Evolutionary conservation across 2,329 filamentous ascomycete genomes (phyloP).

Genomic region (Immersiporthe knoxdaviesiana): DNA sequence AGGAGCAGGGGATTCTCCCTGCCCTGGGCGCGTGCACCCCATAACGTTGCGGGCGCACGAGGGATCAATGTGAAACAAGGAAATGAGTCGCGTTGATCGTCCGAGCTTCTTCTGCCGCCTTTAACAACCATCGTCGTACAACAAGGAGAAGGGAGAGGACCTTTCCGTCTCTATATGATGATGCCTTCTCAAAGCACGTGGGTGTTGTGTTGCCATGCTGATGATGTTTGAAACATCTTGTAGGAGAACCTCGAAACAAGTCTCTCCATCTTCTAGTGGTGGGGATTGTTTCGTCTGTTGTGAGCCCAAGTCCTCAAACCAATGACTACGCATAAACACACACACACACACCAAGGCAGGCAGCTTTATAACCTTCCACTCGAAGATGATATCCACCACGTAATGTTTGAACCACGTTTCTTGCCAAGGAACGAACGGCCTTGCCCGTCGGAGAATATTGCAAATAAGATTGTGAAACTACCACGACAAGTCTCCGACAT

Average conservation of each 20-base stretch:
- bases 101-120: not conserved
- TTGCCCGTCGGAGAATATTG: not conserved
- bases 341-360: not conserved
- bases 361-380: not conserved
- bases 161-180: not conserved
- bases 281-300: not conserved
- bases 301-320: not conserved
- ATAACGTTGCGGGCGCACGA: not conserved
- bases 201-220: not conserved
- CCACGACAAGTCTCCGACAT: not conserved
- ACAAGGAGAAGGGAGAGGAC: not conserved
- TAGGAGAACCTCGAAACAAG: not conserved
- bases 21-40: not conserved
- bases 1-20: not conserved
- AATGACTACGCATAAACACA: not conserved
- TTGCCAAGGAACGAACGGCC: not conserved
- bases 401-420: not conserved
- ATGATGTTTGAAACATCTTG: not conserved
- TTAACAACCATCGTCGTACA: not conserved
- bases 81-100: not conserved
- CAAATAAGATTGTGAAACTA: constrained; percentile 4
- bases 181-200: not conserved
- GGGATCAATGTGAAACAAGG: not conserved
- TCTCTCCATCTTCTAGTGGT: not conserved
- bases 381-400: not conserved